Conservation (phyloP, 768 basidiomycete genomes). For the Xerocomellus intermedius region DNA sequence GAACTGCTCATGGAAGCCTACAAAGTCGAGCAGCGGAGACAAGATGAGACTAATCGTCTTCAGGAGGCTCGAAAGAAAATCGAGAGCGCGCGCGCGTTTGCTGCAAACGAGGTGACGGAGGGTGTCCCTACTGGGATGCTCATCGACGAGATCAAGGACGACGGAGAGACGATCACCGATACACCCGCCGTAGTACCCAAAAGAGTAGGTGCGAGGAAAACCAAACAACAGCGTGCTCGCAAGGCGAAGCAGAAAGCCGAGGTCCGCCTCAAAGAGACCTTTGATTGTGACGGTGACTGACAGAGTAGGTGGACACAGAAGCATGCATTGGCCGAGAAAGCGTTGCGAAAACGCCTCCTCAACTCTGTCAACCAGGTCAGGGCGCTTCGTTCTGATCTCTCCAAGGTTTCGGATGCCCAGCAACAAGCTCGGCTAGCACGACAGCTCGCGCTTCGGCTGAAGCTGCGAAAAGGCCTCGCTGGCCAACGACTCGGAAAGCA, state of each 20-base stretch:
- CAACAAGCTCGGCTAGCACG: slow-evolving; percentile 38
- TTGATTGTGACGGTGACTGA: neutral
- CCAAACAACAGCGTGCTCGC: slow-evolving; percentile 66
- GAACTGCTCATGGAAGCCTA: slow-evolving; percentile 68
- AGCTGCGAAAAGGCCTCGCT: slow-evolving; percentile 59
- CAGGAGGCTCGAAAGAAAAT: slow-evolving; percentile 56
- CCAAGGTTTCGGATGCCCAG: slow-evolving; percentile 37
- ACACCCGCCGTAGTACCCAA: slow-evolving; percentile 37
- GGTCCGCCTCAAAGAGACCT: slow-evolving; percentile 38
- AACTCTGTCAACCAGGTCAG: slow-evolving; percentile 58
- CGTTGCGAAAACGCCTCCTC: slow-evolving; percentile 58
- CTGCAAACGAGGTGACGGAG: slow-evolving; percentile 30
- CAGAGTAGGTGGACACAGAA: slow-evolving; percentile 52
- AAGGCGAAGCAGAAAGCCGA: slow-evolving; percentile 63
- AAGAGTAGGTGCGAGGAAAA: slow-evolving; percentile 48
- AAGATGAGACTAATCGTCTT: slow-evolving; percentile 52
- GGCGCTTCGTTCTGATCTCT: slow-evolving; percentile 45
- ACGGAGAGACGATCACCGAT: slow-evolving; percentile 35
- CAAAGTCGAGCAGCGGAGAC: slow-evolving; percentile 58
- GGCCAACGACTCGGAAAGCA: slow-evolving; percentile 83
- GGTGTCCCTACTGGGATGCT: slow-evolving; percentile 64
- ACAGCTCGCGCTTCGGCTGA: slow-evolving; percentile 44
- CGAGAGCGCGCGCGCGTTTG: slow-evolving; percentile 42
- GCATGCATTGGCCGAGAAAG: slow-evolving; percentile 59
- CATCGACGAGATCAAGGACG: slow-evolving; percentile 46